Conservation (phyloP, 1,139 yeast species). For the Pneumocystis canis region DNA sequence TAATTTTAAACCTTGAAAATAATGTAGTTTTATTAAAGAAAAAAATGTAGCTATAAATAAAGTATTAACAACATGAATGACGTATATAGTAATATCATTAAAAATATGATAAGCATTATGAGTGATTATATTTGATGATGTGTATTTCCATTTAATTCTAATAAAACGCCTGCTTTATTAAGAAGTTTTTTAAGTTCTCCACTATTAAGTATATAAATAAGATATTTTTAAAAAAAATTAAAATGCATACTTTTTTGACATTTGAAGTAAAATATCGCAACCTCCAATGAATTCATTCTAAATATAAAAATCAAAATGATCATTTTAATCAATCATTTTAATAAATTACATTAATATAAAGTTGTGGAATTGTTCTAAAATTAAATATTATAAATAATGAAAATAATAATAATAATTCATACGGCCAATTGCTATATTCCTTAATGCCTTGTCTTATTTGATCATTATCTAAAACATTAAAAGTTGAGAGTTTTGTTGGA, state of each 20-base stretch:
- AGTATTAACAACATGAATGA: background rate
- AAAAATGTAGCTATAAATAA: background rate
- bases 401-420: constrained; percentile 55
- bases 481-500: constrained; percentile 91
- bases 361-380: constrained; percentile 52
- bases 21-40: background rate
- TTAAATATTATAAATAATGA: constrained; percentile 68
- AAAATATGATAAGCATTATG: background rate
- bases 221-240: background rate
- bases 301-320: too few relatives aligned
- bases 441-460: constrained; percentile 63
- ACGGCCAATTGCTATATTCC: background rate
- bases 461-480: constrained; percentile 85
- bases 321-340: constrained; percentile 35
- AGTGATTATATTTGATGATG: background rate
- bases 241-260: constrained; percentile 45
- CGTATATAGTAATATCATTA: background rate
- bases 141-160: constrained; percentile 40
- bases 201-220: constrained; percentile 18
- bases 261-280: constrained; percentile 81
- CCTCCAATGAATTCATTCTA: constrained; percentile 83
- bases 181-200: constrained; percentile 84
- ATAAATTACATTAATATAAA: constrained; percentile 29
- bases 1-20: background rate
- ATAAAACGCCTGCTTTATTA: constrained; percentile 60